Base-by-base conservation (phyloP, 208 protist genomes). In the Balamuthia mandrillaris region DNA sequence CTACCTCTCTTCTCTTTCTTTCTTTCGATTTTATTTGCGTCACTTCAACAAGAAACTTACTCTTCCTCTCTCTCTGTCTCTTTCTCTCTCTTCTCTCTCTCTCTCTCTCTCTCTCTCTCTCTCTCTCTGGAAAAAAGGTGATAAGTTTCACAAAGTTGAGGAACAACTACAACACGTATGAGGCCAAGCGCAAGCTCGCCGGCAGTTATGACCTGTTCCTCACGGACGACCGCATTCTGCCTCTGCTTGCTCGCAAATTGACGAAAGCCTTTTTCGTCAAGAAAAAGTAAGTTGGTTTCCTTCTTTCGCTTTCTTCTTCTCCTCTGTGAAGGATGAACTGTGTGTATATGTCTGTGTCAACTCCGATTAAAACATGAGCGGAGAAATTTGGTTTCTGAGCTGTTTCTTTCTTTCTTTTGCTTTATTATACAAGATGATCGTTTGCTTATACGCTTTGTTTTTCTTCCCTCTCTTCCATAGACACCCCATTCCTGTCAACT, bases 161-260 rank as follows among this genome's bases (percentile, higher is more conserved):
- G 44, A 84, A 33, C 9, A 91, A 92, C 83, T 92, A 86, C 78
- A 88, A 89, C 56, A 37, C 77, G 27, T 92, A 87, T 78, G 92
- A 94, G 81, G 68, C 77, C 24, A 91, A 92, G 81, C 90, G 92
- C n/a, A 21, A 89, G 70, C 88, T 94, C 45, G 56, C 10, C 35
- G 16, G 2, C 14, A 35, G n/a, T 21, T 94, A 93, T 84, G 90
- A 92, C 77, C 29, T 94, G 39, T 93, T 94, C 82, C 56, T 94
- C 65, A 88, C 88, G 9, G 92, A 94, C 84, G 88, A 86, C 35
- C 75, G 88, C n/a, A 65, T 94, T 66, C 29, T 92, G 5, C 88
- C 82, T 24, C 18, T 89, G 24, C 83, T 94, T 12, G 85, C 92
- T 12, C 29, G 61, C 18, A 63, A 91, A 12, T 39, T 92, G 2